Percentiles rank a stretch among this genome's conserved stretches.
phyloP scores from a whole-genome alignment of 306 rosid species.

The Rosa persica region DNA sequence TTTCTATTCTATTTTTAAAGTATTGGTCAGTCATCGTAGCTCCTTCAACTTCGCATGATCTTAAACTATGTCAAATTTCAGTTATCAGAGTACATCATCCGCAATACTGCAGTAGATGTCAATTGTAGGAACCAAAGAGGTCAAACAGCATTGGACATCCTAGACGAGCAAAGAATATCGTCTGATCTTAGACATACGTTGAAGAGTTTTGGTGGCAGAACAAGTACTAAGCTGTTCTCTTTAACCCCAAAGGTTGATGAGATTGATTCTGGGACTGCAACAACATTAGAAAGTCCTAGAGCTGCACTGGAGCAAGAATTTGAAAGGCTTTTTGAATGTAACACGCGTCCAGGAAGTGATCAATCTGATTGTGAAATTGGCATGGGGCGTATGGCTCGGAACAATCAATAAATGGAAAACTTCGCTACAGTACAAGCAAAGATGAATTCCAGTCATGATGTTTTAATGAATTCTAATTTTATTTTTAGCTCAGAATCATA shows the following conservation, averaged over 20 bases:
- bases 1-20: neutral
- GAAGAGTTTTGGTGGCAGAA: slow-evolving; percentile 42
- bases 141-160: slow-evolving; percentile 57
- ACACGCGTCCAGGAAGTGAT: neutral
- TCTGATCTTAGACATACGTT: slow-evolving; percentile 31
- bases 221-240: neutral
- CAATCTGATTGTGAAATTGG: neutral
- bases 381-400: neutral
- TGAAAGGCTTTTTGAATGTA: neutral
- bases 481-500: neutral
- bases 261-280: neutral
- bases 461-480: neutral
- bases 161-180: slow-evolving; percentile 36
- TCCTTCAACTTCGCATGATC: neutral
- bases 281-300: neutral
- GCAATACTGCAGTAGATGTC: slow-evolving; percentile 37
- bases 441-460: neutral
- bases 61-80: slow-evolving; percentile 7
- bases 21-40: neutral
- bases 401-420: neutral
- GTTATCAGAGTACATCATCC: slow-evolving; percentile 67
- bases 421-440: neutral
- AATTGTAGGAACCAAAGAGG: slow-evolving; percentile 54
- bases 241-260: neutral
- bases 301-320: slow-evolving; percentile 12